Percentiles rank a stretch among this genome's conserved stretches.
Conservation (phyloP, 306 rosid genomes). For the Trifolium dubium region DNA sequence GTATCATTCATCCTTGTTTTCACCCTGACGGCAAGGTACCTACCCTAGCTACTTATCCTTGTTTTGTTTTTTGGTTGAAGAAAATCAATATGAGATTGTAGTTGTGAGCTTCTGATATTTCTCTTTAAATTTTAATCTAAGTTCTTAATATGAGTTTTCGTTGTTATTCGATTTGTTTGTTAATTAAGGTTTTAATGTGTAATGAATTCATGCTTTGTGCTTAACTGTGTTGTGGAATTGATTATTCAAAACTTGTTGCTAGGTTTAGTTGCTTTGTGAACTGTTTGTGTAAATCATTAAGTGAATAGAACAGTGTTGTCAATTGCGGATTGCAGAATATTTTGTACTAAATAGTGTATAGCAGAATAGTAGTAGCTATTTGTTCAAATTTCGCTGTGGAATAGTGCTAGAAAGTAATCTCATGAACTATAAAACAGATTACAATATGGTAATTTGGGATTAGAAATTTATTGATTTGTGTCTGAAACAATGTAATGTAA, state of each 20-base stretch:
- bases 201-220: neutral
- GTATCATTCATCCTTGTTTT: conserved; percentile 94
- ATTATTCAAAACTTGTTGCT: conserved; percentile 4
- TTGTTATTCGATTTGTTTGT: neutral
- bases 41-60: neutral
- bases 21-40: conserved; percentile 94
- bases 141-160: neutral
- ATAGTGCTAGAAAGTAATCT: conserved; percentile 2
- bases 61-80: neutral
- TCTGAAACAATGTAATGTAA: conserved; percentile 15
- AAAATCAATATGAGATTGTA: conserved; percentile 5
- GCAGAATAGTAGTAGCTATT: too few relatives aligned
- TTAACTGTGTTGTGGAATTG: conserved; percentile 1
- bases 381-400: too few relatives aligned
- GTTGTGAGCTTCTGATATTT: conserved; percentile 27
- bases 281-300: neutral
- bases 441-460: conserved; percentile 21
- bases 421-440: neutral
- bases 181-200: neutral
- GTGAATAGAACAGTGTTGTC: too few relatives aligned
- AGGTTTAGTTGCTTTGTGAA: conserved; percentile 18
- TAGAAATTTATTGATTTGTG: conserved; percentile 16
- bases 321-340: too few relatives aligned
- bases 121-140: neutral
- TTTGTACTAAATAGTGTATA: too few relatives aligned